phyloP scores from a whole-genome alignment of 2,329 filamentous ascomycete species.

The Aspergillus awamori region DNA sequence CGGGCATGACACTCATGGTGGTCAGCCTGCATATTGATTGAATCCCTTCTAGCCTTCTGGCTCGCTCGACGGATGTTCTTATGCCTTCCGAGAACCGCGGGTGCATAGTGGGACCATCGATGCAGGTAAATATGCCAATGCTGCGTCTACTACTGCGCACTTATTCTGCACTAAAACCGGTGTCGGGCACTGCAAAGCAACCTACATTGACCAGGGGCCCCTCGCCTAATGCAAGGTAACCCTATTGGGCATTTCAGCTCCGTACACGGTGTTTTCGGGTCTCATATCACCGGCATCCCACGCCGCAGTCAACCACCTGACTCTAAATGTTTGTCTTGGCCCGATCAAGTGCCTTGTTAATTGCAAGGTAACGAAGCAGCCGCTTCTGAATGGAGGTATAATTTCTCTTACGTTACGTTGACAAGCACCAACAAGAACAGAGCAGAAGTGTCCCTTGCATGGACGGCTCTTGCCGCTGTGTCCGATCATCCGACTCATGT shows the following conservation, averaged over 20 bases:
- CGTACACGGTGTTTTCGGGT: background rate
- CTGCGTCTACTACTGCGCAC: background rate
- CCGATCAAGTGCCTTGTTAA: background rate
- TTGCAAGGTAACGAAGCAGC: background rate
- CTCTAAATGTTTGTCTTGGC: background rate
- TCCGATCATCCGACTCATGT: no score
- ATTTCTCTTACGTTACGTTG: background rate
- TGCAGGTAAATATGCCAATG: background rate
- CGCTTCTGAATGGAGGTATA: background rate
- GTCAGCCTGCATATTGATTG: background rate
- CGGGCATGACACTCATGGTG: background rate
- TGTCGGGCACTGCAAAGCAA: background rate
- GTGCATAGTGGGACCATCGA: background rate
- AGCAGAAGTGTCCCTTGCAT: no score
- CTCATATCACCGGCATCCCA: background rate
- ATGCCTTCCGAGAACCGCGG: background rate
- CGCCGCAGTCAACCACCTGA: background rate
- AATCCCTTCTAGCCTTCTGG: background rate
- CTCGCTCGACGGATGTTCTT: background rate
- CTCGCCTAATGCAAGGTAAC: constrained; percentile 1
- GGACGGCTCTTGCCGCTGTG: no score
- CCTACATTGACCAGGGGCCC: background rate
- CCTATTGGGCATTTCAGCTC: background rate
- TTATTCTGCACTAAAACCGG: background rate
- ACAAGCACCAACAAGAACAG: no score